Evolutionary conservation across 106 monocot genomes (phyloP), one percentile per base, ranked within the genome.

Genomic region (Acorus calamus): DNA sequence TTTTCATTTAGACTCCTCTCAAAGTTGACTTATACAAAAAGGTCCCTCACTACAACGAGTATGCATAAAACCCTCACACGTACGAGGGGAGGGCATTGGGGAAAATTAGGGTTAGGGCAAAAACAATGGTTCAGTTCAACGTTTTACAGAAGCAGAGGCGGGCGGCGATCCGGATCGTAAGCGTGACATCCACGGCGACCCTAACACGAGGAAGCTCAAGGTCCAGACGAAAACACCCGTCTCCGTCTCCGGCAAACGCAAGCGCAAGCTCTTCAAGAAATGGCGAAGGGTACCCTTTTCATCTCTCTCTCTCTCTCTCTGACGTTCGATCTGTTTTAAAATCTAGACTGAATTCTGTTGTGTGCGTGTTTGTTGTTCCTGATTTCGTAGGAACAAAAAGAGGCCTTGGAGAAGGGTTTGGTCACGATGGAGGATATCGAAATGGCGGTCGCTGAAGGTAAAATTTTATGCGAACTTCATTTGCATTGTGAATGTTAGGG

Each of bases 181-280:
- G 80, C 74, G 92, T 2, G 76, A 61, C 4, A 14, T 62, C 10
- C 82, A 84, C 49, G 92, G 92, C 28, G 82, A 93, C 44, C 75
- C 79, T 8, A 9, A 28, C 8, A 81, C 81, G 6, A 12, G 79
- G n/a, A 93, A 85, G 72, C 82, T 93, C 50, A 84, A 82, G 80
- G 28, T 28, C 28, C 77, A 73, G 67, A 79, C 66, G 72, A 12
- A 61, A 2, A 71, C 65, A 3, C 59, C 72, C 57, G 52, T 74
- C 59, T 55, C 88, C 59, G 47, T 88, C 64, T 93, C 92, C 28
- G 92, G 92, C 64, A 93, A 93, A 75, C 92, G 92, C 71, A 78
- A 88, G 82, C 74, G 83, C 7, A 93, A 85, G 74, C 81, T 87
- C 64, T 64, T 87, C 66, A 84, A 81, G 69, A 93, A 83, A 78